Evolutionary conservation across 306 rosid genomes (phyloP).

Genomic region (Prunus salicina): DNA sequence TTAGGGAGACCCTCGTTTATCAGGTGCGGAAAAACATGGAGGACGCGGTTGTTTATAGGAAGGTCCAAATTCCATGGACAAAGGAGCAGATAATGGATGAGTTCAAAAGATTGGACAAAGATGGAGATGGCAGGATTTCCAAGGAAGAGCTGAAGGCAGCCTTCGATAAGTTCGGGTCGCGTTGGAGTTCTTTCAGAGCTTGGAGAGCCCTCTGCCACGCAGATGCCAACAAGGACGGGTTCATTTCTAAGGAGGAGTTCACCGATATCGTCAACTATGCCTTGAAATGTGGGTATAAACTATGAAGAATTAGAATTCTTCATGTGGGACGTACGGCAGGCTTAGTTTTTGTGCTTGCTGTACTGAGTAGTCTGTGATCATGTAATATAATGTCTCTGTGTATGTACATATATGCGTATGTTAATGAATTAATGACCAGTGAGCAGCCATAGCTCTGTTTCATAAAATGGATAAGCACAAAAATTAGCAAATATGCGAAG

Average conservation of each 20-base stretch:
- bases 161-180: constrained; percentile 12
- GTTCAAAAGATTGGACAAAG: constrained; percentile 17
- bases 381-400: neutral
- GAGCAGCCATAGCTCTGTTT: neutral
- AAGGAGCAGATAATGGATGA: neutral
- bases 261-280: constrained; percentile 12
- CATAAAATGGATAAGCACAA: too few species aligned
- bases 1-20: neutral
- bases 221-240: constrained; percentile 24
- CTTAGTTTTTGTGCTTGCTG: neutral
- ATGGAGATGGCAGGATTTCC: constrained; percentile 23
- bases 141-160: constrained; percentile 27
- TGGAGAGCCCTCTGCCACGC: neutral
- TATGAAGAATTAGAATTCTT: neutral
- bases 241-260: constrained; percentile 8
- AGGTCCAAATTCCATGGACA: neutral
- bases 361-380: neutral
- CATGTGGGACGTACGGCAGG: too few species aligned
- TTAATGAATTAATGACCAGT: neutral
- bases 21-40: neutral
- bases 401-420: neutral
- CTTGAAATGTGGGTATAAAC: neutral
- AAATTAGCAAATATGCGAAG: too few species aligned
- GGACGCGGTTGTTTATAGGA: neutral
- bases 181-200: neutral